Evolutionary conservation across 148 eudicot genomes (phyloP).

Genomic region (Chenopodium album): DNA sequence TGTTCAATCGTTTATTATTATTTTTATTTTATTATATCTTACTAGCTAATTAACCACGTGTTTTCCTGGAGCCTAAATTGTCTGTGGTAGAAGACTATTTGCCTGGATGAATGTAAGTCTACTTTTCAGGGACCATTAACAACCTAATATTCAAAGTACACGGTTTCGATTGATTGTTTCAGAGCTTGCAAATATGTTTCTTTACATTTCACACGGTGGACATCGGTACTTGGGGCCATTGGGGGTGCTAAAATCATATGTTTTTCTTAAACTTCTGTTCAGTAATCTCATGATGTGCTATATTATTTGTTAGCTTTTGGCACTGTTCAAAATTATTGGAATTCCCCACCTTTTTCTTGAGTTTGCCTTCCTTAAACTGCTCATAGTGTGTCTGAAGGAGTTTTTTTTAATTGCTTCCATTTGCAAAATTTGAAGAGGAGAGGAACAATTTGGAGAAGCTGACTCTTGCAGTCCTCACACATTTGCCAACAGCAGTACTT

Average conservation of each 20-base stretch:
- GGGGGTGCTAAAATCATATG: background rate
- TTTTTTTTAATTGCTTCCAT: background rate
- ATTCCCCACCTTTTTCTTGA: background rate
- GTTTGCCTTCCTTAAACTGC: background rate
- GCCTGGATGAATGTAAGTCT: background rate
- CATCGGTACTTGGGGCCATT: background rate
- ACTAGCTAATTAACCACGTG: background rate
- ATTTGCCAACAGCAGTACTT: slow-evolving; percentile 94
- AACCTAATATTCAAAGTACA: background rate
- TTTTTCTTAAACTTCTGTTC: background rate
- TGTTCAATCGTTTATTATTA: background rate
- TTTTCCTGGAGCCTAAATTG: background rate
- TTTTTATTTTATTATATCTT: background rate
- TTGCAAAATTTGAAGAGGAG: slow-evolving; percentile 55
- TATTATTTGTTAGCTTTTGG: background rate
- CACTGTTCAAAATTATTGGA: background rate
- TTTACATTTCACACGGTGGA: background rate
- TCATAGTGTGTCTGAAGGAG: background rate
- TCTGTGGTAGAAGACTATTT: background rate
- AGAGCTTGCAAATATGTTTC: background rate
- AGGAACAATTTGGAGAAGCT: slow-evolving; percentile 96
- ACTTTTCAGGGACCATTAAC: background rate
- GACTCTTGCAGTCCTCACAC: slow-evolving; percentile 94
- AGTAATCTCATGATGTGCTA: slow-evolving; percentile 5
- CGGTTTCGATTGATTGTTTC: background rate